Conservation (phyloP, 2,329 filamentous ascomycete species). For the Chrysosphaeria jannelii region DNA sequence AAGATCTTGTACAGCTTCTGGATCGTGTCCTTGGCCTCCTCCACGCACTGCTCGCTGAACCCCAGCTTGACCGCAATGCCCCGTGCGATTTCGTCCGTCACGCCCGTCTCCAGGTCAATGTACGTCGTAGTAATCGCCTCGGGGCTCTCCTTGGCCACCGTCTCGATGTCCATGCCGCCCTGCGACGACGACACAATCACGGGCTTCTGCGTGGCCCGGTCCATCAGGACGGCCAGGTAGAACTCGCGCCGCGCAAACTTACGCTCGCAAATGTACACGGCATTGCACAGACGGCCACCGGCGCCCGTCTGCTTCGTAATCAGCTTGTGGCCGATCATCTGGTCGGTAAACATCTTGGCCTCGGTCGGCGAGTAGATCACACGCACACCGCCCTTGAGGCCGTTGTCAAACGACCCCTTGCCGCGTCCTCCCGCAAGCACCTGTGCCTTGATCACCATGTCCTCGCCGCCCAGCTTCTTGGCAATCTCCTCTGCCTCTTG, state of each 20-base stretch:
- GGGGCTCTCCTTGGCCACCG: conserved; percentile 90
- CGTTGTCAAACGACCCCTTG: conserved; percentile 94
- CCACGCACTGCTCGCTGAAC: conserved; percentile 92
- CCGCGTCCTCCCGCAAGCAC: conserved; percentile 91
- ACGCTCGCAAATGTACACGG: conserved; percentile 97
- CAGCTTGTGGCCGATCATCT: conserved; percentile 99
- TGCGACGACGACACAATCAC: conserved; percentile 96
- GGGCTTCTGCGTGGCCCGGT: conserved; percentile 65
- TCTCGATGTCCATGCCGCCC: conserved; percentile 98
- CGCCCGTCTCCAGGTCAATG: conserved; percentile 78
- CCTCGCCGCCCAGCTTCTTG: conserved; percentile 69
- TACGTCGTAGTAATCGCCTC: conserved; percentile 84
- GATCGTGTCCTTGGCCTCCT: conserved; percentile 84
- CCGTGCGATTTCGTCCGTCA: conserved; percentile 81
- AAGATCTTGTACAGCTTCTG: conserved; percentile 99
- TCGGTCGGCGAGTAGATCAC: conserved; percentile 95
- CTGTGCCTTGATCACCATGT: conserved; percentile 99
- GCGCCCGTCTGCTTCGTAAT: conserved; percentile 98
- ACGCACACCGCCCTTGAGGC: conserved; percentile 91
- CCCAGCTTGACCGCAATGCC: conserved; percentile 76
- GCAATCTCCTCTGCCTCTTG: conserved; percentile 80
- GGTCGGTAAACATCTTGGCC: conserved; percentile 90
- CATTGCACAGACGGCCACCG: conserved; percentile 73
- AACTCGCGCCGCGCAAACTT: conserved; percentile 98
- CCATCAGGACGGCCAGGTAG: conserved; percentile 97